These are phyloP conservation scores for Blastocystis sp. DNA, from an alignment of 352 stramenopile species.

Conservation along the genomic window DNA sequence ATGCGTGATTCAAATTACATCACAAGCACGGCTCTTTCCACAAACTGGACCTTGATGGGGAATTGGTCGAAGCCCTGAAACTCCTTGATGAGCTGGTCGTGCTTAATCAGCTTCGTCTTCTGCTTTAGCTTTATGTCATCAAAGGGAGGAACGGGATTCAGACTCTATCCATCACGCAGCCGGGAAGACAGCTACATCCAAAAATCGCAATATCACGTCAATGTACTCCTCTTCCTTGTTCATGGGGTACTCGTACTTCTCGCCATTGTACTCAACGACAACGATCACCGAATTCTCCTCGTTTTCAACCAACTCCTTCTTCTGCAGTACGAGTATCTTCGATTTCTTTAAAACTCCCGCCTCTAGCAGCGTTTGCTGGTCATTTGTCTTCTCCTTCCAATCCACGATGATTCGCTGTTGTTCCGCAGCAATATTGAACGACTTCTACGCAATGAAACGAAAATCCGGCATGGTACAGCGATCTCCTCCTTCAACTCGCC, in stretches of 20 bases:
- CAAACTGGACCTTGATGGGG: constrained; percentile 10
- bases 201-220: constrained; percentile 46
- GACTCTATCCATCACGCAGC: constrained; percentile 8
- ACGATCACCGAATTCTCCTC: constrained; percentile 1
- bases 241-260: constrained; percentile 25
- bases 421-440: constrained; percentile 16
- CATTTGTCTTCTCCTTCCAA: constrained; percentile 58
- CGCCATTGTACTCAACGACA: constrained; percentile 49
- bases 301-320: constrained; percentile 47
- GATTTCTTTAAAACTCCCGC: constrained; percentile 56
- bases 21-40: constrained; percentile 8
- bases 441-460: constrained; percentile 22
- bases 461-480: neutral
- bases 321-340: constrained; percentile 44
- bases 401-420: constrained; percentile 68
- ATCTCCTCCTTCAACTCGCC: constrained; percentile 57
- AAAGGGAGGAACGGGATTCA: neutral
- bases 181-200: neutral
- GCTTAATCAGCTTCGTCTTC: constrained; percentile 50
- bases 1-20: neutral
- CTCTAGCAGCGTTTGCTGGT: constrained; percentile 11
- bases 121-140: constrained; percentile 58
- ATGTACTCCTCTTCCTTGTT: constrained; percentile 60
- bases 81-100: constrained; percentile 15
- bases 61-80: neutral